These are phyloP conservation scores for Dactylellina drechsleri DNA, from an alignment of 2,329 filamentous ascomycete genomes.

Conservation along the genomic window DNA sequence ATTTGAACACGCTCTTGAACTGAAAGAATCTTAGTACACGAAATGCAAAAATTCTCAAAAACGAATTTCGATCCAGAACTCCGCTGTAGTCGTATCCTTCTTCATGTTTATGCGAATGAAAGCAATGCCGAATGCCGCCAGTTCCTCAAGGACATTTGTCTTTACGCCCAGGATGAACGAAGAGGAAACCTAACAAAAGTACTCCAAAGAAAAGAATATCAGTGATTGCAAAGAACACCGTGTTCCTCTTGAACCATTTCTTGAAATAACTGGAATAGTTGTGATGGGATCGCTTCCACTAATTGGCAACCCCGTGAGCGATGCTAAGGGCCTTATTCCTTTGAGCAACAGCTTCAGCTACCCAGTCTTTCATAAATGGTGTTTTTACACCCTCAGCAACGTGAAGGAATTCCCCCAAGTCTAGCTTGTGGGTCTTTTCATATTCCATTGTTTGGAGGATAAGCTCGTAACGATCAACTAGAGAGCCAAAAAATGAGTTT, in stretches of 20 bases:
- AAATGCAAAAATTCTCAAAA: neutral
- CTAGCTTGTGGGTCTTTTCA: constrained; percentile 76
- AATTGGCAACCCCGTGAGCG: constrained; percentile 27
- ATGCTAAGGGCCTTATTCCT: constrained; percentile 64
- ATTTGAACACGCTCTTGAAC: neutral
- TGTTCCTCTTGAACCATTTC: constrained; percentile 30
- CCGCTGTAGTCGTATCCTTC: neutral
- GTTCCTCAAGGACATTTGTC: constrained; percentile 44
- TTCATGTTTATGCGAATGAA: constrained; percentile 17
- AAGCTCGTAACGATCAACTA: constrained; percentile 93
- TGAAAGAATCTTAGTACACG: constrained; percentile 3
- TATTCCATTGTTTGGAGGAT: constrained; percentile 97
- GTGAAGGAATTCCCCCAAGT: constrained; percentile 86
- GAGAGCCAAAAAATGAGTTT: neutral
- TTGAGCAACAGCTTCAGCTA: constrained; percentile 78
- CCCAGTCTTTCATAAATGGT: constrained; percentile 83
- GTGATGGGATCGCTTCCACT: constrained; percentile 28
- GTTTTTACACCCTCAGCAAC: constrained; percentile 78
- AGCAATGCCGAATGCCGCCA: neutral
- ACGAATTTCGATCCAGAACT: neutral
- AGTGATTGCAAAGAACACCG: constrained; percentile 32
- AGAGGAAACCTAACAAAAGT: constrained; percentile 37
- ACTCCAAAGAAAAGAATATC: constrained; percentile 43
- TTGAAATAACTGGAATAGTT: constrained; percentile 17
- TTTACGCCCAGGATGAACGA: constrained; percentile 45